phyloP scores from a whole-genome alignment of 2,329 filamentous ascomycete genomes.

The Xenoacremonium recifei region DNA sequence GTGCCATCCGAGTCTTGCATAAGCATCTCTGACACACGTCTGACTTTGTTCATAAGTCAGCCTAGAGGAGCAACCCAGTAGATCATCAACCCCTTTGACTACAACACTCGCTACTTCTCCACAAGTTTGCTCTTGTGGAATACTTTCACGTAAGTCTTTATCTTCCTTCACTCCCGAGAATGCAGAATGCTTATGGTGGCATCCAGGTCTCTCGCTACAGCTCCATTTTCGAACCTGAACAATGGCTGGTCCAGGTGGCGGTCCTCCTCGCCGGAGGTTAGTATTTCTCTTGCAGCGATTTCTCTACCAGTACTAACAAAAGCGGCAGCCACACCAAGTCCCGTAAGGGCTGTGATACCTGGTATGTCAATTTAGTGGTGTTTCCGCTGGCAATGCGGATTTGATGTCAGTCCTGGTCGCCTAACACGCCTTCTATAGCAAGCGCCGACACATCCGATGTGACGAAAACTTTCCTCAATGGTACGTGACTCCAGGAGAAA shows the following conservation, averaged over 20 bases:
- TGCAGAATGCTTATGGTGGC: conserved; percentile 11
- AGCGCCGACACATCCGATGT: conserved; percentile 94
- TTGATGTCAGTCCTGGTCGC: too few relatives aligned
- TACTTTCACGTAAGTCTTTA: conserved; percentile 27
- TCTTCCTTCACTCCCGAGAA: conserved; percentile 1
- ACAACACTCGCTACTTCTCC: conserved; percentile 40
- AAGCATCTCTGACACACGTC: conserved; percentile 10
- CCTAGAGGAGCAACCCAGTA: conserved; percentile 12
- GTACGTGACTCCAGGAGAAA: conserved; percentile 47
- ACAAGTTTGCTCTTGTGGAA: conserved; percentile 29
- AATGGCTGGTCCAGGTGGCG: conserved; percentile 95
- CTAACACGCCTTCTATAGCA: conserved; percentile 46
- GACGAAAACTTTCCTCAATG: conserved; percentile 98
- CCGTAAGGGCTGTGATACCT: conserved; percentile 96
- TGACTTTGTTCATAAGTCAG: conserved; percentile 16
- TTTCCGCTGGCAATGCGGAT: background rate
- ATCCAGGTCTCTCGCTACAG: conserved; percentile 27
- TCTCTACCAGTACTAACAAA: conserved; percentile 21
- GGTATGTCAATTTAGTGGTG: conserved; percentile 42
- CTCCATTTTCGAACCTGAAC: conserved; percentile 34
- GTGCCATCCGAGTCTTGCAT: conserved; percentile 15
- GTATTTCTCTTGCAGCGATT: conserved; percentile 22
- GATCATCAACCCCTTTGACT: conserved; percentile 12
- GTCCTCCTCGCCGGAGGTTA: conserved; percentile 74
- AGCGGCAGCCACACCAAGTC: conserved; percentile 89